A percentile compares a stretch with the other conserved stretches of the same genome.
Conservation (phyloP, 208 protist species). For the Leishmania tarentolae region DNA sequence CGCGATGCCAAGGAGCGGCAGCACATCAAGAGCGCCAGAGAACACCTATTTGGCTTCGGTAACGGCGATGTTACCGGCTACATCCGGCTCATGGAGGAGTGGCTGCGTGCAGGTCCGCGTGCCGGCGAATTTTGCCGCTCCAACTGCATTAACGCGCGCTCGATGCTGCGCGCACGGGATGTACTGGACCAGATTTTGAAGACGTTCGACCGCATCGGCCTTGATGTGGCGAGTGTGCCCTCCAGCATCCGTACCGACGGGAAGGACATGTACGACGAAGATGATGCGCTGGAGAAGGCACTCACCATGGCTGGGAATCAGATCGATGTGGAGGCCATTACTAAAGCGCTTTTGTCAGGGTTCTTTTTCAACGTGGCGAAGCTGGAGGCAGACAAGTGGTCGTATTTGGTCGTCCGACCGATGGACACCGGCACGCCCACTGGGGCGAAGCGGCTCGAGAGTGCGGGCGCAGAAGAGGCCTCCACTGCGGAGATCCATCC, state of each 20-base stretch:
- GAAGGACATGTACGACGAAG: conserved; percentile 5
- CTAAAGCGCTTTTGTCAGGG: conserved; percentile 73
- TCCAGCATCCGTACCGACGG: background rate
- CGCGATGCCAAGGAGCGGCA: conserved; percentile 85
- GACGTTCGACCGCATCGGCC: conserved; percentile 78
- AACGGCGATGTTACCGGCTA: conserved; percentile 88
- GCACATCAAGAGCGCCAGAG: conserved; percentile 71
- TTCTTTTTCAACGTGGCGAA: conserved; percentile 92
- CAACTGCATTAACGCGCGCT: conserved; percentile 68
- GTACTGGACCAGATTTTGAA: conserved; percentile 88
- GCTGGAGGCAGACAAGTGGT: conserved; percentile 74
- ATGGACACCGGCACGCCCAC: conserved; percentile 54
- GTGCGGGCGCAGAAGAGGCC: conserved; percentile 21
- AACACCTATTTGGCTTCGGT: conserved; percentile 74
- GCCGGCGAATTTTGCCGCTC: conserved; percentile 83
- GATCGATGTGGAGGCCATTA: conserved; percentile 69
- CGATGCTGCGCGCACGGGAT: conserved; percentile 80
- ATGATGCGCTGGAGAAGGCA: conserved; percentile 20
- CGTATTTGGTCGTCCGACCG: conserved; percentile 76
- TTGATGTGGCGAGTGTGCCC: conserved; percentile 38
- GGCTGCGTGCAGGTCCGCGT: conserved; percentile 61
- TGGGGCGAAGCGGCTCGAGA: conserved; percentile 11
- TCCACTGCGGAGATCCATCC: conserved; percentile 76
- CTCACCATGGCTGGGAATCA: conserved; percentile 3
- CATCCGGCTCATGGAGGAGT: conserved; percentile 85